Conservation (phyloP, 148 eudicot species). For the Spergularia marina region DNA sequence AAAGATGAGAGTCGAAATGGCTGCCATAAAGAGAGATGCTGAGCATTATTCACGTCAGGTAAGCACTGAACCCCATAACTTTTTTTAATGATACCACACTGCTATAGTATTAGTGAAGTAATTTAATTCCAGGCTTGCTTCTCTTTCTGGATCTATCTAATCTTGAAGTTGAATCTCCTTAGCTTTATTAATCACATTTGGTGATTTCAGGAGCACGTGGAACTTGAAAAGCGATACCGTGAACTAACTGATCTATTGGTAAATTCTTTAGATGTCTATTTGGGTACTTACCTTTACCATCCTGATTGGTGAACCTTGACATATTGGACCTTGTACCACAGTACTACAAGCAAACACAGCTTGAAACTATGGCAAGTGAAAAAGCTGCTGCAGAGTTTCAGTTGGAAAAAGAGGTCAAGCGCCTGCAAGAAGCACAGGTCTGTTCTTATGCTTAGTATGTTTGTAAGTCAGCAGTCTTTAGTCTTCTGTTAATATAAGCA, state of each 20-base stretch:
- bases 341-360: slow-evolving; percentile 99
- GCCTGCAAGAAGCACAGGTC: slow-evolving; percentile 90
- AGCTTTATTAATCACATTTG: background rate
- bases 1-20: slow-evolving; percentile 96
- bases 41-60: slow-evolving; percentile 99
- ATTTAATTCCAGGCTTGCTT: background rate
- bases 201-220: slow-evolving; percentile 87
- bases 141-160: background rate
- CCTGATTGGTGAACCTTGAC: slow-evolving; percentile 3
- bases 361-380: slow-evolving; percentile 96
- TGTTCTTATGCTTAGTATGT: slow-evolving; percentile 15
- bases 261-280: slow-evolving; percentile 19
- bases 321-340: slow-evolving; percentile 29
- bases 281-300: slow-evolving; percentile 1
- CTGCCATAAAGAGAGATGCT: slow-evolving; percentile 98
- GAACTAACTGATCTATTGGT: slow-evolving; percentile 97
- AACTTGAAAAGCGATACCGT: slow-evolving; percentile 94
- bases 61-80: slow-evolving; percentile 15
- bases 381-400: slow-evolving; percentile 99
- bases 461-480: background rate
- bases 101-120: background rate
- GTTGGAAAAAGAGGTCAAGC: slow-evolving; percentile 91
- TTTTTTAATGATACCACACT: background rate
- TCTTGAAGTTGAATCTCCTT: background rate
- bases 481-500: background rate